Evolutionary conservation across 106 monocot species (phyloP).

Genomic region (Acorus gramineus): DNA sequence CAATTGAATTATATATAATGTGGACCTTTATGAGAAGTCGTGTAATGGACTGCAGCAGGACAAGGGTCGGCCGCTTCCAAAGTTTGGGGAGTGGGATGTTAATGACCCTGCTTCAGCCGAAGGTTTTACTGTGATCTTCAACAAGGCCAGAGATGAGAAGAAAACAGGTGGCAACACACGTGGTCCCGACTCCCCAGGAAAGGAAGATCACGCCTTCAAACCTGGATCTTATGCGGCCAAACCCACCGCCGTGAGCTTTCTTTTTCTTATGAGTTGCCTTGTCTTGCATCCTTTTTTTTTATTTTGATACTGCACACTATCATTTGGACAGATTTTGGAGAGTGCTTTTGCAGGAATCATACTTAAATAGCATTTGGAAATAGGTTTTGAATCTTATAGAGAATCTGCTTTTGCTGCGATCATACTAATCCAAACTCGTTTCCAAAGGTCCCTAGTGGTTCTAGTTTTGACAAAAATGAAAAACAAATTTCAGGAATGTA

Average conservation of each 20-base stretch:
- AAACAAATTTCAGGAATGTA: too few relatives aligned
- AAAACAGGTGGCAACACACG: conserved; percentile 3
- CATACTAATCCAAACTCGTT: too few relatives aligned
- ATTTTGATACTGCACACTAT: neutral
- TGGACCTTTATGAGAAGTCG: too few relatives aligned
- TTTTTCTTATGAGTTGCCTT: neutral
- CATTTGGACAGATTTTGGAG: too few relatives aligned
- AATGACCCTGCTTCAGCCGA: conserved; percentile 10
- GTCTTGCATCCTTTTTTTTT: neutral
- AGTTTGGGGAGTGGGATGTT: conserved; percentile 11
- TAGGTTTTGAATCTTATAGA: too few relatives aligned
- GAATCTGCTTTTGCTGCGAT: too few relatives aligned
- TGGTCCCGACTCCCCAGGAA: neutral
- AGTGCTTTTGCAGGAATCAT: too few relatives aligned
- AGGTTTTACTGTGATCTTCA: conserved; percentile 7
- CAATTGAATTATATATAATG: too few relatives aligned
- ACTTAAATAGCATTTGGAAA: too few relatives aligned
- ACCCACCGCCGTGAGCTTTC: neutral
- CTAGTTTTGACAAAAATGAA: too few relatives aligned
- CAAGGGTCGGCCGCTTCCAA: conserved; percentile 4
- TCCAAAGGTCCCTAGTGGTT: too few relatives aligned
- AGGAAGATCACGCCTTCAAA: neutral
- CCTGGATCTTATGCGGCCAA: neutral
- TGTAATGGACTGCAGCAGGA: conserved; percentile 1
- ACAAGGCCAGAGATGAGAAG: conserved; percentile 9